phyloP scores from a whole-genome alignment of 108 stramenopile species.

The Cafeteria roenbergensis region DNA sequence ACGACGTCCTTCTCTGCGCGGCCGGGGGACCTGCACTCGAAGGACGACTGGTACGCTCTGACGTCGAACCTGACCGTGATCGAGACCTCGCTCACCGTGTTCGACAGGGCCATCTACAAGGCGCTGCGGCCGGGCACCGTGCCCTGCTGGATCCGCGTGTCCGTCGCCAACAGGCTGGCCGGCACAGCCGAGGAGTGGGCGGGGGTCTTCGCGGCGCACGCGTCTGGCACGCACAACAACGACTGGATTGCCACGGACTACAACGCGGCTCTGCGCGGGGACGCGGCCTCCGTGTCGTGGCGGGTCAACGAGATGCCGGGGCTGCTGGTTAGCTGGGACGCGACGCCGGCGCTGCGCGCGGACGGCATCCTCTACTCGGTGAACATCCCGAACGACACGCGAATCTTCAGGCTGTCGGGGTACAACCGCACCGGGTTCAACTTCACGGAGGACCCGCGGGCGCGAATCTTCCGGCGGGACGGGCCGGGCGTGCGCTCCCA shows the following conservation, averaged over 20 bases:
- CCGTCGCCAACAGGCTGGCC: not conserved
- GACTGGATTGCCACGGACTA: not conserved
- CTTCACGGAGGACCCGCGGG: not conserved
- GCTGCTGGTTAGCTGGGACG: not conserved
- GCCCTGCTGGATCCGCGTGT: not conserved
- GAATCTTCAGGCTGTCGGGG: not conserved
- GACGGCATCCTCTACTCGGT: not conserved
- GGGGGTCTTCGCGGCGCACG: not conserved
- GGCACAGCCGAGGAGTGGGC: not conserved
- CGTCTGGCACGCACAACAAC: not conserved
- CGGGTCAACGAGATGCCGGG: not conserved
- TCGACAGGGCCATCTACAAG: not conserved
- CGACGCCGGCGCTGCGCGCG: not conserved
- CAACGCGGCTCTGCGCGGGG: not conserved
- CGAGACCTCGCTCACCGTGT: not conserved
- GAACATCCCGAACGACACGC: not conserved
- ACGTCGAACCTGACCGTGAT: not conserved
- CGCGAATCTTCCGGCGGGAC: not conserved
- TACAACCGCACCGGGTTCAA: not conserved
- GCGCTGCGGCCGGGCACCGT: not conserved
- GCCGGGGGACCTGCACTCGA: not conserved
- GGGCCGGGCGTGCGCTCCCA: too few species aligned
- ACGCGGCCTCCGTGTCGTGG: not conserved
- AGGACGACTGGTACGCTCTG: not conserved
- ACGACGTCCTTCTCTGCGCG: not conserved